Conservation (phyloP, 2,329 filamentous ascomycete species). For the Dichotomopilus funicola region DNA sequence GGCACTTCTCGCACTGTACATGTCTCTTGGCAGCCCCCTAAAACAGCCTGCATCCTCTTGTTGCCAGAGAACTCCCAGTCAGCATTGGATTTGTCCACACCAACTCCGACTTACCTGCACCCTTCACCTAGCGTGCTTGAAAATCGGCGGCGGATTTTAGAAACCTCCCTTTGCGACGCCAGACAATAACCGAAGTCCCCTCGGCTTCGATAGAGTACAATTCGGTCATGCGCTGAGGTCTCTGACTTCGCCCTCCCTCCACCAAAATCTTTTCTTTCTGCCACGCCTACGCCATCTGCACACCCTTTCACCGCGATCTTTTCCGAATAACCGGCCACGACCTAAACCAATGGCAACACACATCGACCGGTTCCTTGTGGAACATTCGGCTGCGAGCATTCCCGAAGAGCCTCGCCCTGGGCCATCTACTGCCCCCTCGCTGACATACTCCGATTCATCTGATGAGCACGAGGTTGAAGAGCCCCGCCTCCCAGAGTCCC, state of each 20-base stretch:
- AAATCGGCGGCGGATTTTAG: too few species aligned
- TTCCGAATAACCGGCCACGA: neutral
- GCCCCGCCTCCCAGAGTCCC: constrained; percentile 38
- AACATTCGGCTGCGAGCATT: constrained; percentile 36
- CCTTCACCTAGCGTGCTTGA: too few species aligned
- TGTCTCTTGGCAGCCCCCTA: too few species aligned
- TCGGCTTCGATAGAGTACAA: constrained; percentile 9
- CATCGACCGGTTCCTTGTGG: constrained; percentile 35
- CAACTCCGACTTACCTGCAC: too few species aligned
- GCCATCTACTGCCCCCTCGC: constrained; percentile 52
- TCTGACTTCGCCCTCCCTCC: constrained; percentile 6
- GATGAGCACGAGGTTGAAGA: constrained; percentile 51
- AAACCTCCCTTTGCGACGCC: too few species aligned
- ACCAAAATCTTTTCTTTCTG: neutral
- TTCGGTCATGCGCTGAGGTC: constrained; percentile 18
- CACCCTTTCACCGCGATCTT: neutral
- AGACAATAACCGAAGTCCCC: neutral
- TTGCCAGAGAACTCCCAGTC: too few species aligned
- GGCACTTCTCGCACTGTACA: too few species aligned
- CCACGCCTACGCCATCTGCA: neutral
- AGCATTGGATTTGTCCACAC: too few species aligned
- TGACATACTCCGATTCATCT: constrained; percentile 56
- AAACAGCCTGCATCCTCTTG: too few species aligned
- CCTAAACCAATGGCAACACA: constrained; percentile 30
- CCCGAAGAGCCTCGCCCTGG: constrained; percentile 37